phyloP scores from a whole-genome alignment of 805 yeast genomes.

The Cephaloascus albidus region DNA sequence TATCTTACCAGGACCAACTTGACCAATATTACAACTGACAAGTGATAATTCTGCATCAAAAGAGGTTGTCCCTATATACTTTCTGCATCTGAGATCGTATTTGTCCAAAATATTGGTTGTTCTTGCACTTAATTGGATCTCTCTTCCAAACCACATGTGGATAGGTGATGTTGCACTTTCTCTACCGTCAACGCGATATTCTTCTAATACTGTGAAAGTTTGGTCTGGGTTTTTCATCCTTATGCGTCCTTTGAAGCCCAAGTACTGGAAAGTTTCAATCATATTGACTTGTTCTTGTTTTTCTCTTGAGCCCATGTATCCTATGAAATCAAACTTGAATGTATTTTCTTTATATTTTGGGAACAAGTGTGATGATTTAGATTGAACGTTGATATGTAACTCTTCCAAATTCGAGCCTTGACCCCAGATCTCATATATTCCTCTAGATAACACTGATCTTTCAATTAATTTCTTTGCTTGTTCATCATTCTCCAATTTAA shows the following conservation, averaged over 20 bases:
- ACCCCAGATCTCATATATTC: slow-evolving; percentile 84
- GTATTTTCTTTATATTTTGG: slow-evolving; percentile 30
- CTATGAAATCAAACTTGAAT: slow-evolving; percentile 78
- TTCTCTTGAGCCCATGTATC: slow-evolving; percentile 57
- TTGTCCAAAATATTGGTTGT: slow-evolving; percentile 57
- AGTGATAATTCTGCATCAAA: slow-evolving; percentile 91
- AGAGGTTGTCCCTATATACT: slow-evolving; percentile 91
- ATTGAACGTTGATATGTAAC: slow-evolving; percentile 44
- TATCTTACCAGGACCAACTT: slow-evolving; percentile 52
- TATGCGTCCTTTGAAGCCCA: slow-evolving; percentile 71
- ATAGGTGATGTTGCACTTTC: slow-evolving; percentile 41
- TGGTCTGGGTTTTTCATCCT: slow-evolving; percentile 70
- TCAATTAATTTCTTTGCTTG: slow-evolving; percentile 56
- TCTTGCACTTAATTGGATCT: slow-evolving; percentile 55
- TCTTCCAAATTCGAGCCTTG: slow-evolving; percentile 44
- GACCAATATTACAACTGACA: slow-evolving; percentile 81
- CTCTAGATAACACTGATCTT: slow-evolving; percentile 62
- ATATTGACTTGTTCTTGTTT: slow-evolving; percentile 42
- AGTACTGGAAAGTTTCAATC: slow-evolving; percentile 63
- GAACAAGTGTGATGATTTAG: slow-evolving; percentile 19
- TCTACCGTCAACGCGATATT: slow-evolving; percentile 43
- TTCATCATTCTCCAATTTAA: slow-evolving; percentile 55
- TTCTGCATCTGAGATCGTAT: slow-evolving; percentile 74
- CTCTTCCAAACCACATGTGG: slow-evolving; percentile 67
- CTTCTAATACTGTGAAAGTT: slow-evolving; percentile 65